Conservation (phyloP, 2,329 filamentous ascomycete genomes). For the Penicillium glabrum region DNA sequence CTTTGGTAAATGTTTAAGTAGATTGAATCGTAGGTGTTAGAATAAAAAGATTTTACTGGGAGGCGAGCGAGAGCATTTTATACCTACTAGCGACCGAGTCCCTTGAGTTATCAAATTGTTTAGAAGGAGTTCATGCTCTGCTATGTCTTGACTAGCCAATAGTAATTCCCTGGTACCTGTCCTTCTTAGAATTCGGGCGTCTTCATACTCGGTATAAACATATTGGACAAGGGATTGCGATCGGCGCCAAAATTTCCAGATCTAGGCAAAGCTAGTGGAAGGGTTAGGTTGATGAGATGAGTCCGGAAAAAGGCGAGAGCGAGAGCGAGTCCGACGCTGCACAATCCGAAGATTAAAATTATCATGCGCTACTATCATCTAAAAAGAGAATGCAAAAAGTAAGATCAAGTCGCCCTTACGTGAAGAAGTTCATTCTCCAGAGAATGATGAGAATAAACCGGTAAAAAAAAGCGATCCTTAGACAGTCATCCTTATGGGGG, state of each 20-base stretch:
- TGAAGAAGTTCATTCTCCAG: background rate
- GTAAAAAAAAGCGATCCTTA: background rate
- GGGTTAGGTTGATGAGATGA: background rate
- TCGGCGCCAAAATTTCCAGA: background rate
- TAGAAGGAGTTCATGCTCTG: background rate
- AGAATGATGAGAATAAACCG: background rate
- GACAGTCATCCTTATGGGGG: background rate
- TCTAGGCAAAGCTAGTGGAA: background rate
- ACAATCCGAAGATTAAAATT: background rate
- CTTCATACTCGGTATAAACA: background rate
- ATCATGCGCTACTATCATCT: background rate
- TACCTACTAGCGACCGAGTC: background rate
- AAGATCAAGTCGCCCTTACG: background rate
- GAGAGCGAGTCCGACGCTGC: background rate
- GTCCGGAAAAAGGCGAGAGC: background rate
- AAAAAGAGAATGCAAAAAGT: background rate
- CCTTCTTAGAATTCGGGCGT: background rate
- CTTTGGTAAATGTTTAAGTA: background rate
- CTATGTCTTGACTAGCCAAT: background rate
- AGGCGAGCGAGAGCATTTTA: background rate
- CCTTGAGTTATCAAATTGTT: background rate
- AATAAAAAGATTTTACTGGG: background rate
- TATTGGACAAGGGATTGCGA: background rate
- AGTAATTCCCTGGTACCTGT: background rate
- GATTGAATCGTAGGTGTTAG: background rate